A percentile compares a stretch with the other conserved stretches of the same genome.
Conservation (phyloP, 352 stramenopile genomes). For the Globisporangium lucens region DNA sequence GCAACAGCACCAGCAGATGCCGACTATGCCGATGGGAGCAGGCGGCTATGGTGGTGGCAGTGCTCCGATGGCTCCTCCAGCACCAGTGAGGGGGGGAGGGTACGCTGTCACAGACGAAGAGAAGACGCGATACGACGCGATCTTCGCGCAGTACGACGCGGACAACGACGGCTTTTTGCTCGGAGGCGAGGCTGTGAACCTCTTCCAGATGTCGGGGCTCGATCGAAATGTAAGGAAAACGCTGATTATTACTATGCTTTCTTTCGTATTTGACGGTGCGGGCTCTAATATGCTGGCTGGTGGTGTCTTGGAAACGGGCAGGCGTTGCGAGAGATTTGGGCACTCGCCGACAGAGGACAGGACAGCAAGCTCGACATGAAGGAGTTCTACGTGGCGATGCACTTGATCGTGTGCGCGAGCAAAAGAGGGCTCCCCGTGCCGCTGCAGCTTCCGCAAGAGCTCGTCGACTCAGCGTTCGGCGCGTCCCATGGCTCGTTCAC, state of each 20-base stretch:
- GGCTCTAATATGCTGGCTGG: too few relatives aligned
- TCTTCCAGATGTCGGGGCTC: slow-evolving; percentile 94
- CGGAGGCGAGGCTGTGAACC: slow-evolving; percentile 82
- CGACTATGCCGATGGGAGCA: slow-evolving; percentile 5
- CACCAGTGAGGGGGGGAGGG: slow-evolving; percentile 9
- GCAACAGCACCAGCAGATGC: background rate
- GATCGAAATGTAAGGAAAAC: slow-evolving; percentile 49
- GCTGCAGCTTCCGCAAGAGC: slow-evolving; percentile 57
- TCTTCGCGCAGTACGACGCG: slow-evolving; percentile 92
- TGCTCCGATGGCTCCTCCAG: background rate
- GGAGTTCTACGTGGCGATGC: slow-evolving; percentile 96
- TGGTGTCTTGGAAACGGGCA: too few relatives aligned
- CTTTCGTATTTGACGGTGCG: too few relatives aligned
- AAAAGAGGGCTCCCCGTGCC: slow-evolving; percentile 85
- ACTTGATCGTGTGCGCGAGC: slow-evolving; percentile 95
- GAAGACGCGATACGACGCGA: slow-evolving; percentile 86
- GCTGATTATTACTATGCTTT: too few relatives aligned
- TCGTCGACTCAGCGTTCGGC: slow-evolving; percentile 63
- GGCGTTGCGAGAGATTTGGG: slow-evolving; percentile 89
- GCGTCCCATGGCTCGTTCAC: slow-evolving; percentile 15
- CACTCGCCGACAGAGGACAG: slow-evolving; percentile 86
- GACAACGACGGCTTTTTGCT: slow-evolving; percentile 91
- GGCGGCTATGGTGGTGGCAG: background rate
- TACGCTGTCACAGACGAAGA: slow-evolving; percentile 90
- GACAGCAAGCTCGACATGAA: slow-evolving; percentile 90